phyloP scores from a whole-genome alignment of 257 asterid genomes.

The Linaria vulgaris region DNA sequence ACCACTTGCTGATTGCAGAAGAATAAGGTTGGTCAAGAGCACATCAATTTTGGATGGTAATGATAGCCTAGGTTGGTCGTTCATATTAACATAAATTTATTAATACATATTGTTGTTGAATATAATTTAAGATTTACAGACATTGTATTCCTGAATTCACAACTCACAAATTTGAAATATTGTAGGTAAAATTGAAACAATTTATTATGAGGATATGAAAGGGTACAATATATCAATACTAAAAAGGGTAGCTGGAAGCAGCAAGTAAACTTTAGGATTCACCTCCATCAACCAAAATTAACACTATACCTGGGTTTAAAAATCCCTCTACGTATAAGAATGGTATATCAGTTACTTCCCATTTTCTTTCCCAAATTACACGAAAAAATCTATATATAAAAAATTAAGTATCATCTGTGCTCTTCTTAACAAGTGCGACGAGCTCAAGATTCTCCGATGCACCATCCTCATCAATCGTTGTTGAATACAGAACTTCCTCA shows the following conservation, averaged over 20 bases:
- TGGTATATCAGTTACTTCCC: not conserved
- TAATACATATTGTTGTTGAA: too few relatives aligned
- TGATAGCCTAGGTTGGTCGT: too few relatives aligned
- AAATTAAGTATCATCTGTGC: constrained; percentile 41
- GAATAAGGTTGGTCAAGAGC: too few relatives aligned
- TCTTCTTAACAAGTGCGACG: constrained; percentile 56
- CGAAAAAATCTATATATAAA: constrained; percentile 22
- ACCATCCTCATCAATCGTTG: constrained; percentile 37
- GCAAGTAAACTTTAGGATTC: not conserved
- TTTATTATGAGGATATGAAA: constrained; percentile 14
- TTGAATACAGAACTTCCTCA: constrained; percentile 34
- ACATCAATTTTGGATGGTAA: too few relatives aligned
- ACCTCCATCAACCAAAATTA: not conserved
- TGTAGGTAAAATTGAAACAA: constrained; percentile 5
- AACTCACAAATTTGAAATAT: not conserved
- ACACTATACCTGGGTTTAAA: not conserved
- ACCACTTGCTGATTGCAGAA: too few relatives aligned
- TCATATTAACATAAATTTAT: too few relatives aligned
- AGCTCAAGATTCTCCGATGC: constrained; percentile 64
- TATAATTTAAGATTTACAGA: too few relatives aligned
- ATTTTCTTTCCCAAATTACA: not conserved
- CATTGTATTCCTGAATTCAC: too few relatives aligned
- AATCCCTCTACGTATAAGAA: not conserved
- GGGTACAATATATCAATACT: constrained; percentile 12
- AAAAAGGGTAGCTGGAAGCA: constrained; percentile 11